Conservation (phyloP, 169 alveolate genomes). For the Besnoitia besnoiti region DNA sequence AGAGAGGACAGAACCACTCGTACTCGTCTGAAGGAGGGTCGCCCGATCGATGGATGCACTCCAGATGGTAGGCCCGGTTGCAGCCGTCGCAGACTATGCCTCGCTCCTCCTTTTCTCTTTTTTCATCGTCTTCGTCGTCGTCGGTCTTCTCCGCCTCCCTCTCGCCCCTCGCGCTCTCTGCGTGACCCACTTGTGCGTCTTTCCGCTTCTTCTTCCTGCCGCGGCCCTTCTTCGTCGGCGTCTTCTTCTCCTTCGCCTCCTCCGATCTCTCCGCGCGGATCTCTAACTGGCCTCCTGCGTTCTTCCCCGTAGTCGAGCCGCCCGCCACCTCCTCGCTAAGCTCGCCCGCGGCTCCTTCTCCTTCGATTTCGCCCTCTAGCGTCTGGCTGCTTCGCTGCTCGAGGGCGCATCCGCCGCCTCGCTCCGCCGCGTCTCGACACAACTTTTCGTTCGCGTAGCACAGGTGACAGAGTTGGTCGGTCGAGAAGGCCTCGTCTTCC, state of each 20-base stretch:
- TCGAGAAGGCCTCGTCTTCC: slow-evolving; percentile 5
- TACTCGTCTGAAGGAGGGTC: background rate
- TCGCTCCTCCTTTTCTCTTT: slow-evolving; percentile 5
- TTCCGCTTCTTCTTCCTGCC: background rate
- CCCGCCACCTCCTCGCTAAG: too few relatives aligned
- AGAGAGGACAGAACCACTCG: slow-evolving; percentile 50
- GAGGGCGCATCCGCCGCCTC: too few relatives aligned
- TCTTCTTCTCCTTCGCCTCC: background rate
- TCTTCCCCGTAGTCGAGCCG: too few relatives aligned
- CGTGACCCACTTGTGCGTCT: background rate
- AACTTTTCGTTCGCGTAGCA: background rate
- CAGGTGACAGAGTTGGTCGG: background rate
- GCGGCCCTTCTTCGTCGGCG: background rate
- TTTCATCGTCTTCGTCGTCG: too few relatives aligned
- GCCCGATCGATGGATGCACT: slow-evolving; percentile 66
- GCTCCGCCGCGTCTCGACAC: background rate
- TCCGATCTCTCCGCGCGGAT: background rate
- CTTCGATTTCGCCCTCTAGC: too few relatives aligned
- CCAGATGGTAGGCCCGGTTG: slow-evolving; percentile 72
- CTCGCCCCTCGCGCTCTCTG: background rate
- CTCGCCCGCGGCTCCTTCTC: too few relatives aligned
- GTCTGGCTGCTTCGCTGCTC: too few relatives aligned
- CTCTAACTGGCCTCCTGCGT: too few relatives aligned
- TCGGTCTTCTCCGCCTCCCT: background rate
- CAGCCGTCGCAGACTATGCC: slow-evolving; percentile 74